These are phyloP conservation scores for Immersiella caudata DNA, from an alignment of 495 filamentous ascomycete genomes.

Conservation along the genomic window DNA sequence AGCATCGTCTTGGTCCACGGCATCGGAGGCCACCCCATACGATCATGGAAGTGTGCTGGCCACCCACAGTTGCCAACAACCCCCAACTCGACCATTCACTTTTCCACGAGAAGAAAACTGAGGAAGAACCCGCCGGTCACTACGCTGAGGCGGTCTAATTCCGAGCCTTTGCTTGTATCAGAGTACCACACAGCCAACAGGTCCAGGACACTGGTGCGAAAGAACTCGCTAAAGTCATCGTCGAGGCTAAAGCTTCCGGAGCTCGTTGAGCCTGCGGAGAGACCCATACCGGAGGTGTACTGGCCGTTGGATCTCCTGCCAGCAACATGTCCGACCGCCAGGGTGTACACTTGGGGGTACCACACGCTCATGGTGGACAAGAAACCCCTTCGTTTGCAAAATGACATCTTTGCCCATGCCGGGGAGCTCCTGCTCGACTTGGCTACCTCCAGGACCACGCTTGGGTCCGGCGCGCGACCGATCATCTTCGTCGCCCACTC, in stretches of 20 bases:
- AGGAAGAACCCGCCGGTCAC: constrained; percentile 24
- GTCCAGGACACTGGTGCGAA: constrained; percentile 20
- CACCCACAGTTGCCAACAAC: constrained; percentile 21
- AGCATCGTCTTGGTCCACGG: constrained; percentile 44
- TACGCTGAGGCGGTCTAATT: constrained; percentile 26
- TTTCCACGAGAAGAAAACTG: constrained; percentile 22
- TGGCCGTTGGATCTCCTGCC: constrained; percentile 45
- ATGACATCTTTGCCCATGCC: constrained; percentile 40
- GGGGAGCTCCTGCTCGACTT: constrained; percentile 37
- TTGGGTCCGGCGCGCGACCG: constrained; percentile 24
- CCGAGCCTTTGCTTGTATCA: constrained; percentile 27
- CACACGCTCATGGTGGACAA: constrained; percentile 34
- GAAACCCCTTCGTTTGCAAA: constrained; percentile 36
- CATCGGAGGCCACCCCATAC: constrained; percentile 43
- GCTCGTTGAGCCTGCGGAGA: constrained; percentile 15
- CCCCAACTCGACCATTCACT: constrained; percentile 20
- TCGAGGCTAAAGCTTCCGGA: constrained; percentile 24
- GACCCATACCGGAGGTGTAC: constrained; percentile 27
- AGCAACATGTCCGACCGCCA: constrained; percentile 36
- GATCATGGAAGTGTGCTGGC: constrained; percentile 36
- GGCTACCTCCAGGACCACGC: constrained; percentile 21
- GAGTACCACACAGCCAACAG: constrained; percentile 12
- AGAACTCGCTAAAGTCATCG: constrained; percentile 30
- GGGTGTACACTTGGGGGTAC: constrained; percentile 44
- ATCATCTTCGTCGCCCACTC: constrained; percentile 43